These are phyloP conservation scores for Cytospora mali DNA, from an alignment of 2,329 filamentous ascomycete genomes.

Conservation along the genomic window DNA sequence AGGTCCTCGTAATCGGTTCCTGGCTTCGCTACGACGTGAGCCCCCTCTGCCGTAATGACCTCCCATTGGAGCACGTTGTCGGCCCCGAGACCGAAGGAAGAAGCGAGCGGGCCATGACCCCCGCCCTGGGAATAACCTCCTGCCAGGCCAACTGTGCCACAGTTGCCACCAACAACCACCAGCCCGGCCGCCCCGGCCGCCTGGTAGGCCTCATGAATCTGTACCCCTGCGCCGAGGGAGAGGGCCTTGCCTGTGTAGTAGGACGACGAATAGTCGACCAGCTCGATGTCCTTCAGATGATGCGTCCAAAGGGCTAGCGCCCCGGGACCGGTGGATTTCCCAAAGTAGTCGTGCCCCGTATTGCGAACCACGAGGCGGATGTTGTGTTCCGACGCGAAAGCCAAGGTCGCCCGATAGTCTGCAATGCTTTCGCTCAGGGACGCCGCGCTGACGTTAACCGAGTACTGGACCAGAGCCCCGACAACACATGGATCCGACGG, in stretches of 20 bases:
- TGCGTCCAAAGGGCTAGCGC: conserved; percentile 45
- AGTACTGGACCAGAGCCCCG: conserved; percentile 31
- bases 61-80: conserved; percentile 47
- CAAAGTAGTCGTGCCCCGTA: conserved; percentile 48
- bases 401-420: background rate
- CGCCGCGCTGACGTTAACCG: conserved; percentile 10
- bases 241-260: conserved; percentile 51
- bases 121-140: conserved; percentile 51
- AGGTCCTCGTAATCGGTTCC: conserved; percentile 39
- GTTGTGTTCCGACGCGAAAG: conserved; percentile 29
- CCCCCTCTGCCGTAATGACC: conserved; percentile 41
- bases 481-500: conserved; percentile 37
- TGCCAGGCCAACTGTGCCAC: conserved; percentile 41
- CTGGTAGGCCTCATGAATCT: conserved; percentile 54
- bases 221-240: conserved; percentile 58
- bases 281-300: conserved; percentile 4
- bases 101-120: conserved; percentile 45
- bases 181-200: conserved; percentile 46
- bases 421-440: conserved; percentile 23
- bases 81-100: conserved; percentile 46
- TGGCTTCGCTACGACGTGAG: conserved; percentile 36
- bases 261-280: background rate
- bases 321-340: conserved; percentile 51
- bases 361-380: conserved; percentile 48
- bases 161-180: background rate